Base-by-base conservation (phyloP, 164 flowering plant genomes). In the Liriodendron chinense region DNA sequence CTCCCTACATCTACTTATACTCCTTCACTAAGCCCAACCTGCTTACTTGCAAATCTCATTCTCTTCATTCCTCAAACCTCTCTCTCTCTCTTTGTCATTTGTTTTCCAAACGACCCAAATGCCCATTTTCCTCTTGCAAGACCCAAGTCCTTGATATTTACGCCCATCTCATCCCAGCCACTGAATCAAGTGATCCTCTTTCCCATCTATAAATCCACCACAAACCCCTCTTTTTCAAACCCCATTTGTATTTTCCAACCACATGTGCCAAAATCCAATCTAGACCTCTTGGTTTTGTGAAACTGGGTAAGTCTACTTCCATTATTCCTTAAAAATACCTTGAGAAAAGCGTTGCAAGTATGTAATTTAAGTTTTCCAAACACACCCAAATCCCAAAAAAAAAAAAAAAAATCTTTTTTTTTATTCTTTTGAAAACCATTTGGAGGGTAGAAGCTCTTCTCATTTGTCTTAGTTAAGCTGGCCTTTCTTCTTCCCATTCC, bases 261-360 rank as follows among this genome's bases (percentile, higher is more conserved):
- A 16, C n/a, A 47, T 69, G 57, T 69, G 16, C 12, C 23, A 26
- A 34, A 69, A 69, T 20, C 43, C 23, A 34, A 47, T 2, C 12
- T 47, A 22, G 53, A 69, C 25, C 14, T 74, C 22, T 70, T 67
- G 68, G 56, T 63, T 70, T 62, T 70, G 68, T 75, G 78, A 69
- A 70, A 22, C 78, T 75, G 78, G 78, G 64, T 75, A 75, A 75
- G 73, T 62, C 68, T 18, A 23, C 12, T 26, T 47, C 6, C 28
- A 10, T 69, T 48, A 26, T 74, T 74, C 80, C 80, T 78, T 78
- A 62, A 69, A 47, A 62, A 8, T 34, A 78, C 77, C 61, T 78
- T 69, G 21, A 78, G 9, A 78, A 78, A 78, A 74, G 61, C 74
- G 70, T 69, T 49, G 62, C 70, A 69, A 78, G 68, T 67, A 78